These are phyloP conservation scores for Fusarium beomiforme DNA, from an alignment of 2,329 filamentous ascomycete species.

Conservation along the genomic window DNA sequence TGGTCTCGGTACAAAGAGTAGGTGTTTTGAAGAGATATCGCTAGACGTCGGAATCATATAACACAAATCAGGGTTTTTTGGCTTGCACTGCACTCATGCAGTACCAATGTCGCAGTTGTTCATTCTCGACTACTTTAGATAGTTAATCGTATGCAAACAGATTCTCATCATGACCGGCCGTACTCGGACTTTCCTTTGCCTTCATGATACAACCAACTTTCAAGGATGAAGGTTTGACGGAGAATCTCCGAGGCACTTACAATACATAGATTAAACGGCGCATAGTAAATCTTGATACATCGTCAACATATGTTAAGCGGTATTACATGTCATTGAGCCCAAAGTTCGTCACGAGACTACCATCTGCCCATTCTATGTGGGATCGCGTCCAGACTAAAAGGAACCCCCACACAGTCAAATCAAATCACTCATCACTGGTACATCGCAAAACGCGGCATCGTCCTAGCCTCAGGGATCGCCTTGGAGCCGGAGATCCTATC, in stretches of 20 bases:
- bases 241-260: not conserved
- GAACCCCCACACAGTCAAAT: conserved; percentile 36
- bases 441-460: conserved; percentile 31
- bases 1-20: too few species aligned
- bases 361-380: conserved; percentile 27
- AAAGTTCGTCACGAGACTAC: conserved; percentile 27
- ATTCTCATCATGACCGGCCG: too few species aligned
- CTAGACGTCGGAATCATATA: too few species aligned
- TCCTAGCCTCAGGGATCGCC: conserved; percentile 23
- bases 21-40: too few species aligned
- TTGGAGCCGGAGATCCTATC: conserved; percentile 22
- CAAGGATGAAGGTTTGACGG: not conserved
- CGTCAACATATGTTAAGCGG: not conserved
- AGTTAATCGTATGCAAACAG: too few species aligned
- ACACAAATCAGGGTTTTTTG: too few species aligned
- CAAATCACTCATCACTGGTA: conserved; percentile 1
- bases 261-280: not conserved
- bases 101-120: too few species aligned
- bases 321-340: conserved; percentile 3
- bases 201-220: not conserved
- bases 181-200: not conserved
- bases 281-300: not conserved
- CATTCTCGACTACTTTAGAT: too few species aligned
- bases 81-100: too few species aligned
- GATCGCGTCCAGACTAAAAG: conserved; percentile 6